Evolutionary conservation across 768 basidiomycete genomes (phyloP).

Genomic region (Hirschioporus abietinus): DNA sequence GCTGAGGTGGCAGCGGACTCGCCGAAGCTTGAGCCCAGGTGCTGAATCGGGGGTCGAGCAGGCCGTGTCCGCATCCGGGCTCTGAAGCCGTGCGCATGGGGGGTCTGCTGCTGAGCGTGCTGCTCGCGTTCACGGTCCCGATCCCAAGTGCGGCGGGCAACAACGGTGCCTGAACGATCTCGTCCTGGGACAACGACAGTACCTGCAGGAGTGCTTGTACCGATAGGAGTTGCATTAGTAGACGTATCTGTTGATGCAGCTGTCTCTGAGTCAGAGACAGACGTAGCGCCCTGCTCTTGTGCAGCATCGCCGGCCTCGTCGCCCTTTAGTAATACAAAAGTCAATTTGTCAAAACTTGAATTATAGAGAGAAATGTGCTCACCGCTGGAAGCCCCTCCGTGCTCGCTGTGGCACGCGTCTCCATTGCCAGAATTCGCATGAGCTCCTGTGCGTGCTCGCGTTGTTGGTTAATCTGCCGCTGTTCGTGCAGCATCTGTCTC

Average conservation of each 20-base stretch:
- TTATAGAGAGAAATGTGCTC: constrained; percentile 4
- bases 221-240: constrained; percentile 51
- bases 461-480: constrained; percentile 32
- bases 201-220: constrained; percentile 55
- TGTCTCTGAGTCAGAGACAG: constrained; percentile 43
- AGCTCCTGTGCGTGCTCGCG: constrained; percentile 57
- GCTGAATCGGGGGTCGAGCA: constrained; percentile 22
- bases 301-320: constrained; percentile 27
- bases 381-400: constrained; percentile 22
- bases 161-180: constrained; percentile 72
- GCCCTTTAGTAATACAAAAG: constrained; percentile 21
- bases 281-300: constrained; percentile 9
- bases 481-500: constrained; percentile 48
- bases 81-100: constrained; percentile 19
- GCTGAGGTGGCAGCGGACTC: constrained; percentile 28
- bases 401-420: constrained; percentile 38
- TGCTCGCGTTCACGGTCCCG: too few species aligned
- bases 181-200: constrained; percentile 53
- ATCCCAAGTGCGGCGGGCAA: constrained; percentile 63
- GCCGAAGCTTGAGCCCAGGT: background rate
- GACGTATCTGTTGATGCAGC: constrained; percentile 63
- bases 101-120: constrained; percentile 16
- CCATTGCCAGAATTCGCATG: constrained; percentile 42
- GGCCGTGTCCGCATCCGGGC: constrained; percentile 6
- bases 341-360: constrained; percentile 1